Percentiles rank a stretch among this genome's conserved stretches.
Conservation (phyloP, 2,329 filamentous ascomycete species). For the Pseudogymnoascus sp. region DNA sequence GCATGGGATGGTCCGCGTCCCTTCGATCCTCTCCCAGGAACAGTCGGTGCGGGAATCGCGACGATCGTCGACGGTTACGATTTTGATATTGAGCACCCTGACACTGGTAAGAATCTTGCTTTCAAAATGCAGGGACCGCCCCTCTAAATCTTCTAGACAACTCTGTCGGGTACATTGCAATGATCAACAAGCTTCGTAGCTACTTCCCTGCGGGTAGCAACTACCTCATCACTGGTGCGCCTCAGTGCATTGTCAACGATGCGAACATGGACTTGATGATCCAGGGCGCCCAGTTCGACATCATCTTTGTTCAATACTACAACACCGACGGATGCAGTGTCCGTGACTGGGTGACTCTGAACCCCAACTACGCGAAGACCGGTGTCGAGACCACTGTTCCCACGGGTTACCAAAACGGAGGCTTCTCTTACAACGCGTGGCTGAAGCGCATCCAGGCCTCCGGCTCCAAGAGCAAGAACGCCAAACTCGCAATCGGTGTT, state of each 20-base stretch:
- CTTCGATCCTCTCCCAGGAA: conserved; percentile 16
- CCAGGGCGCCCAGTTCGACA: conserved; percentile 21
- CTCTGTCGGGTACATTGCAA: conserved; percentile 22
- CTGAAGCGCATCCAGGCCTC: conserved; percentile 11
- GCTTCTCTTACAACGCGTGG: conserved; percentile 24
- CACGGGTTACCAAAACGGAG: not conserved
- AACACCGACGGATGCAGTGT: conserved; percentile 25
- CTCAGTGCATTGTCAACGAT: conserved; percentile 25
- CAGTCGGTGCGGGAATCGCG: conserved; percentile 17
- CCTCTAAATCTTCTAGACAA: conserved; percentile 17
- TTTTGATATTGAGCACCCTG: conserved; percentile 25
- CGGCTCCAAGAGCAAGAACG: conserved; percentile 18
- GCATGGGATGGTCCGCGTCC: conserved; percentile 23
- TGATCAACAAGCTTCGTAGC: conserved; percentile 23
- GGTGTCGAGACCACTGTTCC: not conserved
- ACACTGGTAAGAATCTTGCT: conserved; percentile 11
- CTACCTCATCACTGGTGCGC: conserved; percentile 27
- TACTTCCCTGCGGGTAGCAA: conserved; percentile 16
- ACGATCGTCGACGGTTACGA: conserved; percentile 26
- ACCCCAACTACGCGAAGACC: not conserved
- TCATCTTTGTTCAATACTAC: conserved; percentile 28
- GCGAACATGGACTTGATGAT: conserved; percentile 26
- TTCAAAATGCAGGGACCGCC: not conserved
- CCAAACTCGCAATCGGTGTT: conserved; percentile 25
- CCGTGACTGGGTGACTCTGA: conserved; percentile 18